These are phyloP conservation scores for Leccinum rimulosum DNA, from an alignment of 768 basidiomycete species.

Conservation along the genomic window DNA sequence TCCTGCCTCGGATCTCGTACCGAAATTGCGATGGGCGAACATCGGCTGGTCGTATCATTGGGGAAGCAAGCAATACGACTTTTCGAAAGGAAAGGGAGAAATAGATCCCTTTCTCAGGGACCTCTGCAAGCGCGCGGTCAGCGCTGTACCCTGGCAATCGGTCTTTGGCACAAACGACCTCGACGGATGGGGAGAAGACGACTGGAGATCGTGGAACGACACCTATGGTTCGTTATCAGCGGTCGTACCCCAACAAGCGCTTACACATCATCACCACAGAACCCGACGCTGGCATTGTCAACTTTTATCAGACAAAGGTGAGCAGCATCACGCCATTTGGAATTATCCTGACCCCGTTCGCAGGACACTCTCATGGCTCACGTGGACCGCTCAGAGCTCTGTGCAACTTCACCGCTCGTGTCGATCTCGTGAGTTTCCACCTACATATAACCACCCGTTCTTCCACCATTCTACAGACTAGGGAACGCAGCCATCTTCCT, in stretches of 20 bases:
- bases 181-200: conserved; percentile 52
- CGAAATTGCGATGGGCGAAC: conserved; percentile 91
- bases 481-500: conserved; percentile 90
- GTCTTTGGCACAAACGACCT: conserved; percentile 46
- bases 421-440: conserved; percentile 76
- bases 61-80: conserved; percentile 95
- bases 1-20: conserved; percentile 54
- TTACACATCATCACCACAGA: conserved; percentile 41
- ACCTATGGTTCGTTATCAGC: conserved; percentile 62
- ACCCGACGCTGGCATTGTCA: conserved; percentile 95
- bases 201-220: conserved; percentile 74
- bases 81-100: conserved; percentile 61
- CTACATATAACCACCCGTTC: not conserved
- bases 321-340: not conserved
- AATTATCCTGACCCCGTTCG: not conserved
- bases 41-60: conserved; percentile 97
- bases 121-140: conserved; percentile 64
- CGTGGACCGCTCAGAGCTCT: conserved; percentile 95
- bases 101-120: conserved; percentile 56
- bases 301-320: conserved; percentile 86
- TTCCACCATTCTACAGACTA: conserved; percentile 46
- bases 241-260: conserved; percentile 3
- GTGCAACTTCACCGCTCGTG: conserved; percentile 87
- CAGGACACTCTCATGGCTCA: conserved; percentile 95
- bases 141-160: conserved; percentile 62